Percentiles rank a stretch among this genome's conserved stretches.
phyloP scores from a whole-genome alignment of 2,329 filamentous ascomycete genomes.

The Phyllosticta paracitricarpa region DNA sequence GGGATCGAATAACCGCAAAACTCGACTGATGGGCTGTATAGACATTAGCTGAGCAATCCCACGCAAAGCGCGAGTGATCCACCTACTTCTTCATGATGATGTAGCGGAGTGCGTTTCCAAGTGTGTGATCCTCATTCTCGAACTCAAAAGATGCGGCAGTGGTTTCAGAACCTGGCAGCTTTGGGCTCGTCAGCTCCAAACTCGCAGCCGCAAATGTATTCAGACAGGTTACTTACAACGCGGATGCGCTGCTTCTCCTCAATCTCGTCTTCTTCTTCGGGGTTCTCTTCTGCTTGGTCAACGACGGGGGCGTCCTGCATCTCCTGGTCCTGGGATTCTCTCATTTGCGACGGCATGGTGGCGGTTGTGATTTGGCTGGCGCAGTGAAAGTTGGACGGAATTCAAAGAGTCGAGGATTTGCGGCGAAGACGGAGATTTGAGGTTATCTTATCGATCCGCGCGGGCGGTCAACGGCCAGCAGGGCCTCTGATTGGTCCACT shows the following conservation, averaged over 20 bases:
- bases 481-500: not conserved
- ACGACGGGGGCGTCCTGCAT: conserved; percentile 24
- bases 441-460: conserved; percentile 12
- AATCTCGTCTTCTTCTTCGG: conserved; percentile 33
- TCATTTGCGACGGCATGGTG: conserved; percentile 6
- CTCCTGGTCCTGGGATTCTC: conserved; percentile 18
- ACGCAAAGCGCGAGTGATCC: not conserved
- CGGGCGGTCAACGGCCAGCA: not conserved
- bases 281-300: conserved; percentile 37
- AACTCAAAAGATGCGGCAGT: conserved; percentile 94
- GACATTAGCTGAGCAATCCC: not conserved
- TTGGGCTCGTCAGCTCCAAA: not conserved
- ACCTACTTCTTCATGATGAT: conserved; percentile 97
- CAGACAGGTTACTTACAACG: conserved; percentile 24
- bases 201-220: not conserved
- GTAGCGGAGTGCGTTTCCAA: conserved; percentile 88
- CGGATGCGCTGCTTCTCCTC: conserved; percentile 35
- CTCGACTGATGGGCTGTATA: conserved; percentile 74
- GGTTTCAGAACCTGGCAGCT: conserved; percentile 76
- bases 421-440: conserved; percentile 13
- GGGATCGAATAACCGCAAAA: conserved; percentile 98
- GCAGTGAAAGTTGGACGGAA: conserved; percentile 5
- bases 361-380: conserved; percentile 3
- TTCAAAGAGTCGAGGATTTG: conserved; percentile 16
- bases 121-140: conserved; percentile 83